Conservation (phyloP, 495 filamentous ascomycete species). For the Bombardia bombarda region DNA sequence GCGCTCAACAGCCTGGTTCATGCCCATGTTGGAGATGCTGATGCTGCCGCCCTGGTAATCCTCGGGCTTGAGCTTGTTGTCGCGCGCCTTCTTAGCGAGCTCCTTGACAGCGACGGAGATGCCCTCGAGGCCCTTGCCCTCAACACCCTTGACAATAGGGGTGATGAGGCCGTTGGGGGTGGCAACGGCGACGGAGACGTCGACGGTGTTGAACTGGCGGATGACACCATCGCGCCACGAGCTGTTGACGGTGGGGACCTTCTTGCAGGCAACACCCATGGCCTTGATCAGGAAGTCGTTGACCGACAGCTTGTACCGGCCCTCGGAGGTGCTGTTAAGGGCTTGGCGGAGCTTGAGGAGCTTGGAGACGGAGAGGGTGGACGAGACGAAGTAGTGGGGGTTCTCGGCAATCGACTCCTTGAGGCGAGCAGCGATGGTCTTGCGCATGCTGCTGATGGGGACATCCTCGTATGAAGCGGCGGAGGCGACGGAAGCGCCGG, state of each 20-base stretch:
- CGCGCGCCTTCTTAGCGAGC: slow-evolving; percentile 88
- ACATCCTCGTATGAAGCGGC: slow-evolving; percentile 73
- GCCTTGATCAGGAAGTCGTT: slow-evolving; percentile 99
- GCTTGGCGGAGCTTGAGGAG: slow-evolving; percentile 92
- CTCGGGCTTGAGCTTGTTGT: slow-evolving; percentile 98
- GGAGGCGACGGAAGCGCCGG: slow-evolving; percentile 41
- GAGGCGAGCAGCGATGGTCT: slow-evolving; percentile 89
- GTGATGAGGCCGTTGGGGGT: slow-evolving; percentile 95
- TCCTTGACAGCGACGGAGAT: slow-evolving; percentile 90
- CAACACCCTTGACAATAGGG: slow-evolving; percentile 85
- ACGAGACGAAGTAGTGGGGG: slow-evolving; percentile 95
- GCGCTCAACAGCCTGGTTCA: slow-evolving; percentile 92
- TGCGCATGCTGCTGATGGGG: slow-evolving; percentile 87
- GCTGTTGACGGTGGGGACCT: slow-evolving; percentile 92
- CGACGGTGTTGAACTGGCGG: slow-evolving; percentile 83
- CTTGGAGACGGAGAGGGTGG: slow-evolving; percentile 81
- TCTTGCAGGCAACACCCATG: slow-evolving; percentile 75
- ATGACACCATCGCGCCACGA: slow-evolving; percentile 87
- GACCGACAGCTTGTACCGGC: slow-evolving; percentile 96
- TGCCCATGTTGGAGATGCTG: slow-evolving; percentile 99
- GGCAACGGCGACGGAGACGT: slow-evolving; percentile 90
- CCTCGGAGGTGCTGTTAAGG: slow-evolving; percentile 78
- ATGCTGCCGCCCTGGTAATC: slow-evolving; percentile 99
- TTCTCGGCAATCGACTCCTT: slow-evolving; percentile 84
- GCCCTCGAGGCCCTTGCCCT: slow-evolving; percentile 70